Base-by-base conservation (phyloP, 2,329 filamentous ascomycete species). In the Camillea tinctor region DNA sequence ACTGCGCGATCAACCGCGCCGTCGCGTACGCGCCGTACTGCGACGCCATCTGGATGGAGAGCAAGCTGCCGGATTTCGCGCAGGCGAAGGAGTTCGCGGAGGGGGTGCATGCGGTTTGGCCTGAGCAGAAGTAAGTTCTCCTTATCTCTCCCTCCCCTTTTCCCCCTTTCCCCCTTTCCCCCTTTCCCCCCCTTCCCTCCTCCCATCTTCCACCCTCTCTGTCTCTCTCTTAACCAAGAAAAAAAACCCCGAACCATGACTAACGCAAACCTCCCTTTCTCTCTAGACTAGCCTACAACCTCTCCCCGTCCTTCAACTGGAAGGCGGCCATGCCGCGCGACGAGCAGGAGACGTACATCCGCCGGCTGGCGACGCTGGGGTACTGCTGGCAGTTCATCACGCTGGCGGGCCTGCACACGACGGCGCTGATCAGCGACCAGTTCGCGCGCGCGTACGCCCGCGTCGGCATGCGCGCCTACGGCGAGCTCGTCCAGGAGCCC, bases 301-400 rank as follows among this genome's bases (percentile, higher is more conserved):
- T 99, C 66, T 97, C 93, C 0, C 95, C 95, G 26, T 97, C 93
- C 3, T 99, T 99, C 89, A 99, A 99, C 87, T 99, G 95, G 95
- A 98, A 98, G 83, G 85, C 93, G 60, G 95, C 94, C 70, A 97
- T 97, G 93, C 84, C 92, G 51, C 87, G 90, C 67, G 83, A 85
- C 56, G 94, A 98, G 76, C 95, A 99, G 80, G 92, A 97, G 81
- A 99, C 95, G 20, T 99, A 98, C 81, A 99, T 99, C 81, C 82
- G 88, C 64, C 91, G 95, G 50, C 90, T 99, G 49, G 93, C 88
- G 62, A 73, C 81, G 64, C 86, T 99, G 54, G 95, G 95, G 64
- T 99, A 99, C 86, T 96, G 92, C 86, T 99, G 95, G 95, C 95
- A 99, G 79, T 99, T 99, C 84, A 99, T 99, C 82, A 99, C 95